These are phyloP conservation scores for Boletus rufocinnamomeus DNA, from an alignment of 768 basidiomycete species.

Conservation along the genomic window DNA sequence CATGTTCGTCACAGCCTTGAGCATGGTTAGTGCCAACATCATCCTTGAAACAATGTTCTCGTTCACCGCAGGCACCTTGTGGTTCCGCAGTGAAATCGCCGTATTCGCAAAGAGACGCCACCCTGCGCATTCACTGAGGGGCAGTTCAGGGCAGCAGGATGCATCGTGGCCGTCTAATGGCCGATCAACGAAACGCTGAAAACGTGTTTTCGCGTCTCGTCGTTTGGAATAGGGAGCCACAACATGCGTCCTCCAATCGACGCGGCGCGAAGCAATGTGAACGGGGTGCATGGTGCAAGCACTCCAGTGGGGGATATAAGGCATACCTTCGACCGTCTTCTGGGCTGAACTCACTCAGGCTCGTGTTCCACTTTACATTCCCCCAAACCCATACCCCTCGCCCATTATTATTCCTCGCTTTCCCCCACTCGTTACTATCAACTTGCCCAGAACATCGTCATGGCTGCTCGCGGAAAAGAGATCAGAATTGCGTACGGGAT, in stretches of 20 bases:
- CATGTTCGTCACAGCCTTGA: slow-evolving; percentile 9
- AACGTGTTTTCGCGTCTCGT: slow-evolving; percentile 14
- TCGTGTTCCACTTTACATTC: background rate
- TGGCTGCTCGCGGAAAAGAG: slow-evolving; percentile 32
- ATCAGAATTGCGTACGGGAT: slow-evolving; percentile 36
- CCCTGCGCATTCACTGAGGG: background rate
- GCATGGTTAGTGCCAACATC: background rate
- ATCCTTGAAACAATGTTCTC: background rate
- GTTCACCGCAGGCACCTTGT: slow-evolving; percentile 4
- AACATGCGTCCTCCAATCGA: slow-evolving; percentile 18
- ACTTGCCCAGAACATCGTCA: slow-evolving; percentile 8
- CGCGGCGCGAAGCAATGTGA: slow-evolving; percentile 20
- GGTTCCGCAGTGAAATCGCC: slow-evolving; percentile 21
- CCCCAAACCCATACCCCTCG: background rate
- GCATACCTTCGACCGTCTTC: background rate
- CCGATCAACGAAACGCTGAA: slow-evolving; percentile 31
- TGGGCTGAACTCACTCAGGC: slow-evolving; percentile 6
- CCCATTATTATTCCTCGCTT: background rate
- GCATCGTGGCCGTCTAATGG: slow-evolving; percentile 27
- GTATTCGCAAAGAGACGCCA: slow-evolving; percentile 1
- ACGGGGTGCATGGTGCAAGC: slow-evolving; percentile 9
- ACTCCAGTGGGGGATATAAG: slow-evolving; percentile 24
- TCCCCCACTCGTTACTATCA: no score
- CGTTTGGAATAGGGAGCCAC: slow-evolving; percentile 9
- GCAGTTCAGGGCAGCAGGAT: slow-evolving; percentile 21